phyloP scores from a whole-genome alignment of 345 rosid genomes.

The Theobroma cacao region DNA sequence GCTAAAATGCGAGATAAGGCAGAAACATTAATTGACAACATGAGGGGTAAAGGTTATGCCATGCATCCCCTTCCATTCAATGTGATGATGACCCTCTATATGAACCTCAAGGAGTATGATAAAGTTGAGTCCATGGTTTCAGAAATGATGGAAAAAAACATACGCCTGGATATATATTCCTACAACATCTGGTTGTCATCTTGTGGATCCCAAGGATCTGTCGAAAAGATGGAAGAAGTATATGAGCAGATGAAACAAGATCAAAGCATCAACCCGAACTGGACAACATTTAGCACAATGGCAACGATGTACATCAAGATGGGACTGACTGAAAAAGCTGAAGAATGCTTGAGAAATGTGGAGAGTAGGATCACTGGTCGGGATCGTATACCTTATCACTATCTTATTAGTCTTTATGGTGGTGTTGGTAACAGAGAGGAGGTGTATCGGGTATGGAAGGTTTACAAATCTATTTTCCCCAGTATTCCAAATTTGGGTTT shows the following conservation, averaged over 20 bases:
- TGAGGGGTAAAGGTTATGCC: conserved; percentile 62
- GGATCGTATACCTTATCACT: conserved; percentile 80
- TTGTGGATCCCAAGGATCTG: conserved; percentile 63
- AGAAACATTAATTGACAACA: conserved; percentile 55
- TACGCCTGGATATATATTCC: conserved; percentile 74
- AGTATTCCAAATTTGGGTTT: conserved; percentile 78
- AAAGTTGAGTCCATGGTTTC: conserved; percentile 60
- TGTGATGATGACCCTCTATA: conserved; percentile 97
- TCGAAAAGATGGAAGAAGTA: conserved; percentile 74
- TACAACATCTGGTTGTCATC: conserved; percentile 95
- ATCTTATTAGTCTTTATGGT: conserved; percentile 81
- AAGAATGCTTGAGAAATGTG: conserved; percentile 69
- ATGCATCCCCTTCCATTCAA: conserved; percentile 63
- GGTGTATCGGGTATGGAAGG: conserved; percentile 71
- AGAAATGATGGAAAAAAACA: conserved; percentile 76
- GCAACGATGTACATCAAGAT: conserved; percentile 82
- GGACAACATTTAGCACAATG: conserved; percentile 95
- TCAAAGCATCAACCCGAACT: conserved; percentile 56
- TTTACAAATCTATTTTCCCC: conserved; percentile 75
- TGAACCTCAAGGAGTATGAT: conserved; percentile 71
- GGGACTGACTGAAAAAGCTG: conserved; percentile 74
- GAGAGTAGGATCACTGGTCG: conserved; percentile 86
- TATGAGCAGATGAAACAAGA: conserved; percentile 71
- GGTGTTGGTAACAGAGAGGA: conserved; percentile 66
- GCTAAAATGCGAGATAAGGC: conserved; percentile 64